Base-by-base conservation (phyloP, 495 filamentous ascomycete species). In the Cenococcum geophilum region DNA sequence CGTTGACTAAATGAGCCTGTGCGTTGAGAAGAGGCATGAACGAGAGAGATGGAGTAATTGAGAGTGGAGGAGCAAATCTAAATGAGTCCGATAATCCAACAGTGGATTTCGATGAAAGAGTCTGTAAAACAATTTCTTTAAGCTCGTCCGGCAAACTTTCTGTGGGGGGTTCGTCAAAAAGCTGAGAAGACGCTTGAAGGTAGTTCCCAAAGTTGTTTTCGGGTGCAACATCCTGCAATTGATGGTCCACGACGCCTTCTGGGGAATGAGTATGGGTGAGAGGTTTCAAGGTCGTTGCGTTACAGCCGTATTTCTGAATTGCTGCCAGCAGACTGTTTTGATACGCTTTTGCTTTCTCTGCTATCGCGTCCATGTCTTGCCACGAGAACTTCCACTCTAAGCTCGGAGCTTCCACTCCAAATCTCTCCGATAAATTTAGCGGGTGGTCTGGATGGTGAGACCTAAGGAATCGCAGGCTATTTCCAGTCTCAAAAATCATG, bases 301-400 rank as follows among this genome's bases (percentile, higher is more conserved):
- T 2, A 32, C 27, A 32, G 21, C 32, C 45, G 42, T 59, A 63
- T 6, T 56, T 21, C 9, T 52, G 55, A n/a, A 85, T 68, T 11
- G 75, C 78, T 40, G 67, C 66, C 6, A 69, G 70, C 16, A 86
- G 60, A n/a, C 76, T 74, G 6, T 68, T 65, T 70, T 89, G 86
- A 67, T 91, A 92, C 23, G 78, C 70, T 45, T 79, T 74, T 1
- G 86, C 87, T 56, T 81, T 83, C 9, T 65, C 69, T 59, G 87
- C 82, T 40, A 89, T 76, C 45, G 70, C 11, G 55, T 87, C 82
- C 18, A 96, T 84, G 57, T 86, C 82, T 50, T 79, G 72, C 91
- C 92, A 95, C 1, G 83, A 82, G 57, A 87, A 92, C 36, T 82
- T 81, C 87, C 86, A 93, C 27, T 85, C 76, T 12, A 95, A 73